Evolutionary conservation across 805 yeast genomes (phyloP), one percentile per base, ranked within the genome.

Genomic region (Torulaspora gathmanii): DNA sequence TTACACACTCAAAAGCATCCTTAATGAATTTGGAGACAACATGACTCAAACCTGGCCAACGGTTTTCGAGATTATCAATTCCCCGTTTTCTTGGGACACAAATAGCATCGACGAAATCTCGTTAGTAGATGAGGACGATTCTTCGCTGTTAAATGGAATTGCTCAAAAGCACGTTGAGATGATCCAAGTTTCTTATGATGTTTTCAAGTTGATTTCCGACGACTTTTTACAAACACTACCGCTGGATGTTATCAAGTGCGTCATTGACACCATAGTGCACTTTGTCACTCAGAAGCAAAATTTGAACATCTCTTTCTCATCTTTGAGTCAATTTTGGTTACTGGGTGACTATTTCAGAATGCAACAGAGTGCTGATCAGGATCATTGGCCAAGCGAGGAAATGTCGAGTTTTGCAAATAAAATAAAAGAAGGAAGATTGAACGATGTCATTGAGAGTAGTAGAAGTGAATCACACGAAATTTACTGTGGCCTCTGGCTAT

Each of bases 291-390:
- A 93, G 57, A 67, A 64, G 1, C 71, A 70, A 50, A 96, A 91
- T 53, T 64, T 91, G 52, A 91, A 91, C 61, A 86, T 88, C 16
- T 86, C 97, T 0, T 89, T 91, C 60, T 86, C 95, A 39, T 82
- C 96, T 0, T 85, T 89, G 7, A 86, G 96, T 54, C 85, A 89
- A 53, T 90, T 89, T 58, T 91, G 98, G 98, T 64, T 85, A 12
- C 79, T 93, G 3, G 86, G 96, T 54, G 98, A 93, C 56, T 80
- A 81, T 46, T 65, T 82, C 33, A 72, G 80, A 42, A 67, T 37
- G 13, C 46, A 39, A n/a, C 33, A 20, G 27, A 38, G 45, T 23
- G 46, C 45, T 23, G 45, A 47, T 33, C 31, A 28, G n/a, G 28
- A 31, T n/a, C 30, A 40, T n/a, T 44, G 44, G 17, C 12, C 40